Conservation (phyloP, 2,329 filamentous ascomycete species). For the Cordyceps sp. region DNA sequence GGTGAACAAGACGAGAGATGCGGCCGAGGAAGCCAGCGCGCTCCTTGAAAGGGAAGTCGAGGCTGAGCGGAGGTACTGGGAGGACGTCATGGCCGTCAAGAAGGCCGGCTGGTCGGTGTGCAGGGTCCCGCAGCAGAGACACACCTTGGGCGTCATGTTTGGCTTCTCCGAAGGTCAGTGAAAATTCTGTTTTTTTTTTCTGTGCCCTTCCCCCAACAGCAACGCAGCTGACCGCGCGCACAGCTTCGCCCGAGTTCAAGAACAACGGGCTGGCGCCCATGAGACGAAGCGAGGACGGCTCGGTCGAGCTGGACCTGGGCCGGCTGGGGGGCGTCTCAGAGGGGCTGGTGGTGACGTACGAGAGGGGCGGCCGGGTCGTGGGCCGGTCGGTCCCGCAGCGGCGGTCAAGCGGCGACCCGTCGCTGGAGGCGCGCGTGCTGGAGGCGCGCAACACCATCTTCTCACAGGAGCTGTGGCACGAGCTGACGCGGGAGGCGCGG, state of each 20-base stretch:
- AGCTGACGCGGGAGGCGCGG: conserved; percentile 69
- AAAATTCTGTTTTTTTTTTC: not conserved
- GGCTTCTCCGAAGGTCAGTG: conserved; percentile 62
- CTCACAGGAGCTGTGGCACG: conserved; percentile 78
- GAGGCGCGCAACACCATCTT: conserved; percentile 66
- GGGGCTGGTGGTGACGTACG: conserved; percentile 51
- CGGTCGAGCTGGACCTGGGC: conserved; percentile 54
- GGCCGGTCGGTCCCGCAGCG: conserved; percentile 38
- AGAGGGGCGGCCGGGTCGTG: conserved; percentile 36
- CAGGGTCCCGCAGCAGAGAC: conserved; percentile 53
- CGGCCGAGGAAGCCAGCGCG: conserved; percentile 53
- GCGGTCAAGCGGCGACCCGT: conserved; percentile 32
- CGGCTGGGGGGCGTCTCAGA: conserved; percentile 32
- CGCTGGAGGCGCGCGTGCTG: conserved; percentile 50
- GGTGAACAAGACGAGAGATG: conserved; percentile 57
- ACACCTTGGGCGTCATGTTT: conserved; percentile 71
- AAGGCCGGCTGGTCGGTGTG: conserved; percentile 78
- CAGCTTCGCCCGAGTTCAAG: conserved; percentile 39
- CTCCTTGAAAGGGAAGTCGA: conserved; percentile 62
- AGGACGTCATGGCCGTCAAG: conserved; percentile 65
- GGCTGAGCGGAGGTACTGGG: conserved; percentile 77
- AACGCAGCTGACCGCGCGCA: conserved; percentile 9
- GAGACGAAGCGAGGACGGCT: conserved; percentile 56
- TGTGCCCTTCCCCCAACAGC: not conserved
- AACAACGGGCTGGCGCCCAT: conserved; percentile 69